These are phyloP conservation scores for Microthyrium microscopicum DNA, from an alignment of 2,329 filamentous ascomycete species.

Conservation along the genomic window DNA sequence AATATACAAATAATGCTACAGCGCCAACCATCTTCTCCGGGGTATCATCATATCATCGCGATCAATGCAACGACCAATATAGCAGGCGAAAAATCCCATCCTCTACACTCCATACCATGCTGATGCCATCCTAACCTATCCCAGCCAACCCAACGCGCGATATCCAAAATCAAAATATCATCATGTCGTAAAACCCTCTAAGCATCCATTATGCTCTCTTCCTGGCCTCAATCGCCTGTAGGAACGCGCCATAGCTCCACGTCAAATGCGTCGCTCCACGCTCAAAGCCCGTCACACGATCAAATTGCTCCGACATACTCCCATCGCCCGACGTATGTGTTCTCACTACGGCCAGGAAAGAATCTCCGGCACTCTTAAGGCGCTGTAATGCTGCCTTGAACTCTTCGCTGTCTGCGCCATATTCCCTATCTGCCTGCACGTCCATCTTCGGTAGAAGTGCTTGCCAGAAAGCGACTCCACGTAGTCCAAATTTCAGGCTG, in stretches of 20 bases:
- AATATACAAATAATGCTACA: too few species aligned
- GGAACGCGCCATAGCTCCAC: conserved; percentile 28
- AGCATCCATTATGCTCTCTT: too few species aligned
- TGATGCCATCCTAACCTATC: too few species aligned
- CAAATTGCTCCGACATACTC: conserved; percentile 27
- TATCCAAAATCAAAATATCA: too few species aligned
- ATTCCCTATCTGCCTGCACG: too few species aligned
- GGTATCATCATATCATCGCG: too few species aligned
- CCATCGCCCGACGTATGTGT: conserved; percentile 22
- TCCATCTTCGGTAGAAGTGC: conserved; percentile 16
- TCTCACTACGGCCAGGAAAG: conserved; percentile 25
- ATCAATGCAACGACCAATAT: too few species aligned
- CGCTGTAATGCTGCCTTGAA: conserved; percentile 17
- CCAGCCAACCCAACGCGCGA: too few species aligned
- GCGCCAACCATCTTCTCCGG: too few species aligned
- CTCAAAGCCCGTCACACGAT: conserved; percentile 22
- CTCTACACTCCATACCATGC: too few species aligned
- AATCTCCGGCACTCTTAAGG: conserved; percentile 20
- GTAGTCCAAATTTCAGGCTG: conserved; percentile 17
- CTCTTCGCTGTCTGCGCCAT: conserved; percentile 14
- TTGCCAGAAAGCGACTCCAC: conserved; percentile 21
- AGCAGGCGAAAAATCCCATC: too few species aligned
- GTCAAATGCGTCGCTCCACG: conserved; percentile 26
- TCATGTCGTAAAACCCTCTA: too few species aligned
- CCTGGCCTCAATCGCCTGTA: conserved; percentile 22